These are phyloP conservation scores for Citrus sinensis DNA, from an alignment of 345 rosid species.

Conservation along the genomic window DVS_A1.0 CM039167.1:8421501-8422000, in stretches of 20 bases:
- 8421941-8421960: constrained; percentile 14
- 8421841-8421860: constrained; percentile 18
- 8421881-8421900: background rate
- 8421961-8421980: constrained; percentile 22
- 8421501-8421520: constrained; percentile 10
- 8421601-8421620: constrained; percentile 14
- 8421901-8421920: constrained; percentile 10
- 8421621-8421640: background rate
- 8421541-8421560: background rate
- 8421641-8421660: background rate
- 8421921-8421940: background rate
- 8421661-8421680: background rate
- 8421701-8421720: background rate
- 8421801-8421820: background rate
- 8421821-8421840: constrained; percentile 20
- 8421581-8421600: background rate
- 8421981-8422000: background rate
- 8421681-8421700: too few relatives aligned
- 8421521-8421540: background rate
- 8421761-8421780: background rate
- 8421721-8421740: constrained; percentile 10
- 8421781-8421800: background rate
- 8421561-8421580: background rate
- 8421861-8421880: constrained; percentile 12
- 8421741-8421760: constrained; percentile 1